Base-by-base conservation (phyloP, 805 yeast genomes). In the Priceomyces carsonii region DNA sequence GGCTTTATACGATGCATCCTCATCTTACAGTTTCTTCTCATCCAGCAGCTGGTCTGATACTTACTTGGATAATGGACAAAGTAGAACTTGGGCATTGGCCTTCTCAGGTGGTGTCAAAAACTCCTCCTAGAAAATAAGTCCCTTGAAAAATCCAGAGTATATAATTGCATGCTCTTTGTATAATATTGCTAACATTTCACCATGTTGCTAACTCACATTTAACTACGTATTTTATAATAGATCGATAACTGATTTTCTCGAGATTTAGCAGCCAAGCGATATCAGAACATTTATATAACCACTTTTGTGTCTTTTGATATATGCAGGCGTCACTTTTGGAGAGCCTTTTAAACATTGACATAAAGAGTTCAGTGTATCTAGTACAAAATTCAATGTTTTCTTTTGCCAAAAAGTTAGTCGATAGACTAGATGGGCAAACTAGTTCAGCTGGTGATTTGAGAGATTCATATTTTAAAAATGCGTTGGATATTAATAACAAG, bases 1-100 rank as follows among this genome's bases (percentile, higher is more conserved):
- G 44, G 96, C 95, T 0, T 63, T 90, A 14, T 75, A 63, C 48
- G 86, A 89, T 55, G 85, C 96, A 1, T 37, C 54, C 14, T 38
- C 71, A 1, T 71, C 95, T 0, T 87, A 79, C 53, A 45, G 61
- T 2, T 88, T 77, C 60, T 87, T 86, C 55, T 39, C 62, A 3
- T 44, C 59, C 1, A 43, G 44, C 8, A 29, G 36, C 5, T 56
- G 50, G 47, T 29, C 40, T 12, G 43, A 45, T 33, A 47, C 50
- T 9, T 73, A 71, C 57, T 60, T 79, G 43, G 85, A 80, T 45
- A 69, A 75, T 41, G 86, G 85, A 18, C 78, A 75, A 71, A 75
- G 82, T 47, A 59, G 74, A 42, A 76, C 83, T 4, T 80, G 85
- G 85, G 58, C 75, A 32, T 60, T 78, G 42, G 80, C 83, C 0